Conservation (phyloP, 2,329 filamentous ascomycete species). For the Microdochium bolleyi region DNA sequence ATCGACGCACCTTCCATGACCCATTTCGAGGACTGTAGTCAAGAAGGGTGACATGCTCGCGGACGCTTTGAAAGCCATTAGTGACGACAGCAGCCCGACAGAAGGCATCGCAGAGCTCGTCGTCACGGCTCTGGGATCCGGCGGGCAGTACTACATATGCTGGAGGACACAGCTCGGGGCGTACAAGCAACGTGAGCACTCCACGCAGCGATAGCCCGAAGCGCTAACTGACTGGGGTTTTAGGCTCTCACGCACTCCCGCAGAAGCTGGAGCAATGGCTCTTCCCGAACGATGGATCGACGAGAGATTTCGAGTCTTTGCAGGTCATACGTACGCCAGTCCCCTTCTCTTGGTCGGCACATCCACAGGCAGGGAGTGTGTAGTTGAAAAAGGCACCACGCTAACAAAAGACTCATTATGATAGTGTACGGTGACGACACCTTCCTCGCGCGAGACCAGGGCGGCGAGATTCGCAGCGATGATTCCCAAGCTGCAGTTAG, state of each 20-base stretch:
- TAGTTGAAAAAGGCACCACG: background rate
- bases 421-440: slow-evolving; percentile 15
- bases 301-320: slow-evolving; percentile 17
- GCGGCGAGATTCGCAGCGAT: slow-evolving; percentile 17
- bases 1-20: background rate
- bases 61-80: slow-evolving; percentile 14
- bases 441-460: slow-evolving; percentile 17
- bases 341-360: too few relatives aligned
- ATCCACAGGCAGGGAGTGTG: background rate
- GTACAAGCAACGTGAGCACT: slow-evolving; percentile 16
- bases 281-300: slow-evolving; percentile 17
- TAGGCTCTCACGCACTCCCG: slow-evolving; percentile 18
- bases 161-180: slow-evolving; percentile 19
- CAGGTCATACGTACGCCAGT: slow-evolving; percentile 14
- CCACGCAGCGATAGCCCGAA: background rate
- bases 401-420: background rate
- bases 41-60: slow-evolving; percentile 18
- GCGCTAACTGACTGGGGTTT: too few relatives aligned
- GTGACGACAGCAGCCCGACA: slow-evolving; percentile 11
- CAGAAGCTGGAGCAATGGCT: slow-evolving; percentile 16
- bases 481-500: slow-evolving; percentile 4
- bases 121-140: slow-evolving; percentile 20
- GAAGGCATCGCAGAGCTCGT: slow-evolving; percentile 19
- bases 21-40: too few relatives aligned
- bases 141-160: slow-evolving; percentile 20